Evolutionary conservation across 2,329 filamentous ascomycete genomes (phyloP), one percentile per base, ranked within the genome.

Genomic region (Aaosphaeria arxii): DNA sequence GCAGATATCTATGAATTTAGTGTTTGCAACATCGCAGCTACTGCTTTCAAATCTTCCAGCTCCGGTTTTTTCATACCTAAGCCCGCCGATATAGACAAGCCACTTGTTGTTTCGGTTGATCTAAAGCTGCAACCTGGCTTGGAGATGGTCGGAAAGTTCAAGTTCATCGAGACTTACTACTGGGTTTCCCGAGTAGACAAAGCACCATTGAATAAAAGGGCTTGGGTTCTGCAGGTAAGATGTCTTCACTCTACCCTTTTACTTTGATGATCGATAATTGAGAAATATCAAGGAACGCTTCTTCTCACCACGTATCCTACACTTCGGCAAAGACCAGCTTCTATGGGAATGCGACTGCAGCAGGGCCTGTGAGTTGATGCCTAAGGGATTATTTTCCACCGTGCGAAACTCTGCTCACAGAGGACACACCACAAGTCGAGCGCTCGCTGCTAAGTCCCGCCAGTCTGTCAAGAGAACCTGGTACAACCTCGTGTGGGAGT

Each of bases 21-120:
- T 2, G 13, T n/a, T 11, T 33, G 39, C 33, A 48, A 48, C 13
- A 44, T 48, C 13, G 46, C 46, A 13, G 46, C 42, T 31, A 48
- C 42, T 2, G 46, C 46, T 7, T 44, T 24, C 24, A 9, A 7
- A 3, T 35, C 42, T 11, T 44, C 42, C 6, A 29, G 4, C 3
- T 11, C 30, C 6, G 42, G 42, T 44, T 30, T 35, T 32, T 35
- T 35, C 13, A 5, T 32, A 2, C 28, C 6, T 9, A 30, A 28
- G 31, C 17, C 6, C 2, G 17, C n/a, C 28, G 40, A 42, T 30
- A 9, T 30, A 9, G 17, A 9, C 9, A 6, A 9, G n/a, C n/a
- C 40, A 11, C 40, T 29, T 29, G 4, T 17, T 6, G 5, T 7
- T 7, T 28, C n/a, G 28, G 11, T 17, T 2, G 11, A 42, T 4